Percentiles rank a stretch among this genome's conserved stretches.
phyloP scores from a whole-genome alignment of 179 eudicot species.

The Beta lomatogona region DNA sequence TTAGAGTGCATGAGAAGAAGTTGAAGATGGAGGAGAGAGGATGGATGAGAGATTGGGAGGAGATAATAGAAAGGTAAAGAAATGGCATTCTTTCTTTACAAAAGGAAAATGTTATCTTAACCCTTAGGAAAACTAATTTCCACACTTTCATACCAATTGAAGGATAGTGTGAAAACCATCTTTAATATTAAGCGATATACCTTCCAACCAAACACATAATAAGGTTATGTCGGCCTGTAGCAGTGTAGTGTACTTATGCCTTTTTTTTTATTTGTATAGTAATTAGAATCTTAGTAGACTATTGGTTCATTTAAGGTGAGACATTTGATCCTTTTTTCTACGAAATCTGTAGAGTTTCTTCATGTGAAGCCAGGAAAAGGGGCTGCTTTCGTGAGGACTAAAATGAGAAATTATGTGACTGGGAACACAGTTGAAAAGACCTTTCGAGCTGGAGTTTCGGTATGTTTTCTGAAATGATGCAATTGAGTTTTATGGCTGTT shows the following conservation, averaged over 20 bases:
- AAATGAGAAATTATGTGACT: conserved; percentile 74
- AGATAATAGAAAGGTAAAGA: too few species aligned
- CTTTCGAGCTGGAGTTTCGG: conserved; percentile 94
- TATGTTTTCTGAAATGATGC: conserved; percentile 28
- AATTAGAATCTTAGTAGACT: not conserved
- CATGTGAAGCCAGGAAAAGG: conserved; percentile 99
- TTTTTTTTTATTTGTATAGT: not conserved
- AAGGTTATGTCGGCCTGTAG: not conserved
- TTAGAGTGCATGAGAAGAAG: too few species aligned
- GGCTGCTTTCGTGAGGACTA: conserved; percentile 96
- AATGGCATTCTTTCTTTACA: too few species aligned
- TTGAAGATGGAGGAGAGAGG: too few species aligned
- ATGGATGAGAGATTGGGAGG: too few species aligned
- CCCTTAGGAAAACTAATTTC: too few species aligned
- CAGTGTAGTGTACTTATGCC: not conserved
- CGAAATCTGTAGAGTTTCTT: conserved; percentile 65
- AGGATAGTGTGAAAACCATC: too few species aligned
- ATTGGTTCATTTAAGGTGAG: not conserved
- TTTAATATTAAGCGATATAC: too few species aligned
- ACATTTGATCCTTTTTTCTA: not conserved
- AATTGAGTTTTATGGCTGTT: not conserved
- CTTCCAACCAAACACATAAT: too few species aligned
- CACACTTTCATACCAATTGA: too few species aligned
- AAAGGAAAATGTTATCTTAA: too few species aligned
- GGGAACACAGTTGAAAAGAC: conserved; percentile 95